Conservation (phyloP, 306 rosid species). For the Trifolium fragiferum region DNA sequence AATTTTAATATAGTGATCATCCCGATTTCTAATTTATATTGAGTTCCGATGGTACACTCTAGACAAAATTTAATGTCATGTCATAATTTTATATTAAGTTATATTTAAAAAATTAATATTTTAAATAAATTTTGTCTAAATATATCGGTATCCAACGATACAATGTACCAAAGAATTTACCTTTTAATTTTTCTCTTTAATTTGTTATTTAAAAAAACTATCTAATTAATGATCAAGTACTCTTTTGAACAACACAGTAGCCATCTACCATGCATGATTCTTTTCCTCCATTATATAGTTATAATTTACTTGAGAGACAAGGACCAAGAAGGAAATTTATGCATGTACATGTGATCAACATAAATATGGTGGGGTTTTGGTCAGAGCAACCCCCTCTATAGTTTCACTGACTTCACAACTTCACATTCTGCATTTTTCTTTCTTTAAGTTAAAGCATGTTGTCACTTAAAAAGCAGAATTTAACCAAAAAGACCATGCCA, state of each 20-base stretch:
- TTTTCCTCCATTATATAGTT: too few relatives aligned
- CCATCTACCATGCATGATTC: background rate
- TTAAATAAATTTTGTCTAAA: too few relatives aligned
- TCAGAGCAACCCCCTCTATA: constrained; percentile 20
- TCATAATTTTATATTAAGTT: too few relatives aligned
- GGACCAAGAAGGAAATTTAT: constrained; percentile 16
- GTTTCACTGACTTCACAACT: background rate
- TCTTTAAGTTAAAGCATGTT: constrained; percentile 9
- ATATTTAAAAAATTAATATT: too few relatives aligned
- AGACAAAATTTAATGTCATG: too few relatives aligned
- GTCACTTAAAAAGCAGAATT: constrained; percentile 6
- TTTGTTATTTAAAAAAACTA: too few relatives aligned
- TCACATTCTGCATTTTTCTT: background rate
- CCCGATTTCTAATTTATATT: too few relatives aligned
- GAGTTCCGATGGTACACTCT: too few relatives aligned
- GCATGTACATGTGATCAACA: constrained; percentile 37
- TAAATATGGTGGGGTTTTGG: constrained; percentile 36
- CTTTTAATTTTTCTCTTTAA: too few relatives aligned
- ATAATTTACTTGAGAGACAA: background rate
- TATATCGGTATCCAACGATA: too few relatives aligned
- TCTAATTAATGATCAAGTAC: background rate
- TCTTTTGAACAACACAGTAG: background rate
- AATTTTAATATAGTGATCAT: too few relatives aligned
- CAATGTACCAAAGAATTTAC: too few relatives aligned
- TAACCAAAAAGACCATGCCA: constrained; percentile 7